These are phyloP conservation scores for Carallia pectinifolia DNA, from an alignment of 345 rosid genomes.

Conservation along the genomic window DNA sequence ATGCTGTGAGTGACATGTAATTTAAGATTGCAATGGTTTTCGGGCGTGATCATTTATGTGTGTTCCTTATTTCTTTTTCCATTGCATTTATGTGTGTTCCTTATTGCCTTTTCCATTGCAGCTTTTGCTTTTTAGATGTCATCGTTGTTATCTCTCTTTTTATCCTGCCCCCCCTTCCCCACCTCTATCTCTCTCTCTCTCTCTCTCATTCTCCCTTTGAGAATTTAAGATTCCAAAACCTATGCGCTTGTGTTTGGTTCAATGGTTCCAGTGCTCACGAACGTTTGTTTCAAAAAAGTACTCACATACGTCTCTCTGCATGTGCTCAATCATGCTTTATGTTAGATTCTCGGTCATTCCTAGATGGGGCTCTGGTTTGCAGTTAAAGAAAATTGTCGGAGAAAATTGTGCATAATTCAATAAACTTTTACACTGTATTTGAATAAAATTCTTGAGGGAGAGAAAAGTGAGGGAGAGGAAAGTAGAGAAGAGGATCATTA, in stretches of 20 bases:
- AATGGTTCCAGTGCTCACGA: constrained; percentile 24
- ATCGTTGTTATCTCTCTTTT: constrained; percentile 11
- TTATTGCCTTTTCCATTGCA: no score
- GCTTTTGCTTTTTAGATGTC: no score
- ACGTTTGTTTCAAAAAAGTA: constrained; percentile 24
- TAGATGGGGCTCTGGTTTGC: not conserved
- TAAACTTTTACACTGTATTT: no score
- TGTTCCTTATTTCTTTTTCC: not conserved
- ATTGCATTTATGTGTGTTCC: no score
- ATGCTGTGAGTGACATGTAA: not conserved
- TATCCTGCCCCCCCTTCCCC: no score
- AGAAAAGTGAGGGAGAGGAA: no score
- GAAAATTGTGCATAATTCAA: no score
- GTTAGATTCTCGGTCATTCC: constrained; percentile 34
- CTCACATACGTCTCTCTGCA: not conserved
- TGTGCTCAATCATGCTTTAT: constrained; percentile 38
- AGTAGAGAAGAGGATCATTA: no score
- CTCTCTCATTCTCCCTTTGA: not conserved
- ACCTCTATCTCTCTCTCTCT: constrained; percentile 2
- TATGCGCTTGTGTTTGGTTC: constrained; percentile 14
- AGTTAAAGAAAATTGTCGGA: no score
- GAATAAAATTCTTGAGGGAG: no score
- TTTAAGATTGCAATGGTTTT: no score
- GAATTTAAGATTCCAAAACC: constrained; percentile 26
- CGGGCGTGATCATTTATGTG: not conserved